Conservation (phyloP, 2,329 filamentous ascomycete genomes). For the Clonostachys rosea region DNA sequence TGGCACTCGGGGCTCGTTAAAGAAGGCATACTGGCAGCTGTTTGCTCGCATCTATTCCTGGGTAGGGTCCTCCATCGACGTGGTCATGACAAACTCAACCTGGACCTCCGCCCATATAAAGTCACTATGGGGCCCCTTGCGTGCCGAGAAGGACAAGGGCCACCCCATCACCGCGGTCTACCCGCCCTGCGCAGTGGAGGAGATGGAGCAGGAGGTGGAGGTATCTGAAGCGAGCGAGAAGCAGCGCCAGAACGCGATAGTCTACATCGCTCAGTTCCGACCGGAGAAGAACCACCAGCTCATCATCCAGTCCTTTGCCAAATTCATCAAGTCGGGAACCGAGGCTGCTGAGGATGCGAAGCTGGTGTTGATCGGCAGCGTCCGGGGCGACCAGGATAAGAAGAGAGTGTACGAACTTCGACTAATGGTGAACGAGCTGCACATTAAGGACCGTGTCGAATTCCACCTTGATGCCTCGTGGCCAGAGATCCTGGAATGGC, state of each 20-base stretch:
- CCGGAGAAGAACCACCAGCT: slow-evolving; percentile 95
- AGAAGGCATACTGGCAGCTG: slow-evolving; percentile 79
- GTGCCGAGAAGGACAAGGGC: slow-evolving; percentile 34
- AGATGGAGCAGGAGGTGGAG: slow-evolving; percentile 71
- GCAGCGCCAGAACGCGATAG: slow-evolving; percentile 63
- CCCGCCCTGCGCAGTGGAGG: slow-evolving; percentile 85
- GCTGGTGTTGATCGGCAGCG: slow-evolving; percentile 84
- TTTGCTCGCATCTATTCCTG: slow-evolving; percentile 81
- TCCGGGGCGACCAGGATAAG: slow-evolving; percentile 78
- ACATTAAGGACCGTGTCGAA: slow-evolving; percentile 76
- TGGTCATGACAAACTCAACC: slow-evolving; percentile 95
- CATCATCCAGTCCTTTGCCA: slow-evolving; percentile 78
- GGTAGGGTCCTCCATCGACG: slow-evolving; percentile 79
- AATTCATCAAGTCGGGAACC: slow-evolving; percentile 58
- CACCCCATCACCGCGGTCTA: slow-evolving; percentile 73
- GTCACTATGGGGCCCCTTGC: slow-evolving; percentile 67
- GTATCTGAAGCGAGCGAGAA: slow-evolving; percentile 66
- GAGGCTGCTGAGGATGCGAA: slow-evolving; percentile 51
- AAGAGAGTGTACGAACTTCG: slow-evolving; percentile 85
- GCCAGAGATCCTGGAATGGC: slow-evolving; percentile 78
- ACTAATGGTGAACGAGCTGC: slow-evolving; percentile 79
- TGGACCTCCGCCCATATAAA: slow-evolving; percentile 89
- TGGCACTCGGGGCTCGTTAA: slow-evolving; percentile 65
- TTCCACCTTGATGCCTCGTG: slow-evolving; percentile 90
- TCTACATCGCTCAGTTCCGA: slow-evolving; percentile 97